Evolutionary conservation across 2,329 filamentous ascomycete species (phyloP).

Genomic region (Colletotrichum higginsianum): DNA sequence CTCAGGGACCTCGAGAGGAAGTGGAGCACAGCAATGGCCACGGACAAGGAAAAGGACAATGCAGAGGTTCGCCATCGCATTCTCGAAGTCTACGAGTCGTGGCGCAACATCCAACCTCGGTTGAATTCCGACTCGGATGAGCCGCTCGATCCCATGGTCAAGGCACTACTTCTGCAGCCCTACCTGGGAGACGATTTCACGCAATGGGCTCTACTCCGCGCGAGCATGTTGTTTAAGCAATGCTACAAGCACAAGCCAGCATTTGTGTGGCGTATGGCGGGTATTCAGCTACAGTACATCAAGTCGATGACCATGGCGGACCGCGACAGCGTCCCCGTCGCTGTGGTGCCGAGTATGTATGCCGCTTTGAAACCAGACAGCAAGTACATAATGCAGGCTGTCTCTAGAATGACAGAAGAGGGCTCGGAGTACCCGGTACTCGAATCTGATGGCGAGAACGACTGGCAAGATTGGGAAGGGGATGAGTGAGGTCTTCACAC

Average conservation of each 20-base stretch:
- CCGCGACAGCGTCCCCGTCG: slow-evolving; percentile 45
- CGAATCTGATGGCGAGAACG: slow-evolving; percentile 29
- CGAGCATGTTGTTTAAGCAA: slow-evolving; percentile 63
- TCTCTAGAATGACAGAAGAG: slow-evolving; percentile 39
- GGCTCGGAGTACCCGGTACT: slow-evolving; percentile 23
- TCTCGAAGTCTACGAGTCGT: slow-evolving; percentile 56
- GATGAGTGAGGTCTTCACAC: not conserved
- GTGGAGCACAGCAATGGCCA: slow-evolving; percentile 50
- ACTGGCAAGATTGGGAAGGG: not conserved
- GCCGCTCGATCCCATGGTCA: slow-evolving; percentile 41
- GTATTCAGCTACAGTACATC: slow-evolving; percentile 63
- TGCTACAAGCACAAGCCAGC: slow-evolving; percentile 47
- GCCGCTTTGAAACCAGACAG: slow-evolving; percentile 55
- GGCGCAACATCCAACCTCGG: slow-evolving; percentile 58
- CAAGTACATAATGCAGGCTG: slow-evolving; percentile 45
- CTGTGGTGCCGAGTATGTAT: slow-evolving; percentile 56
- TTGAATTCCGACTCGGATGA: not conserved
- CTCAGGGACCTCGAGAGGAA: slow-evolving; percentile 48
- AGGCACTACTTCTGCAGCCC: slow-evolving; percentile 44
- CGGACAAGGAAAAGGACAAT: slow-evolving; percentile 25
- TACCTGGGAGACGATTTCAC: slow-evolving; percentile 48
- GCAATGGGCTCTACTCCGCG: slow-evolving; percentile 66
- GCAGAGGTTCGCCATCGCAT: slow-evolving; percentile 49
- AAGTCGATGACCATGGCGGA: slow-evolving; percentile 55
- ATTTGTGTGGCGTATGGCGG: slow-evolving; percentile 65